These are phyloP conservation scores for Alternaria panax DNA, from an alignment of 2,329 filamentous ascomycete species.

Conservation along the genomic window DNA sequence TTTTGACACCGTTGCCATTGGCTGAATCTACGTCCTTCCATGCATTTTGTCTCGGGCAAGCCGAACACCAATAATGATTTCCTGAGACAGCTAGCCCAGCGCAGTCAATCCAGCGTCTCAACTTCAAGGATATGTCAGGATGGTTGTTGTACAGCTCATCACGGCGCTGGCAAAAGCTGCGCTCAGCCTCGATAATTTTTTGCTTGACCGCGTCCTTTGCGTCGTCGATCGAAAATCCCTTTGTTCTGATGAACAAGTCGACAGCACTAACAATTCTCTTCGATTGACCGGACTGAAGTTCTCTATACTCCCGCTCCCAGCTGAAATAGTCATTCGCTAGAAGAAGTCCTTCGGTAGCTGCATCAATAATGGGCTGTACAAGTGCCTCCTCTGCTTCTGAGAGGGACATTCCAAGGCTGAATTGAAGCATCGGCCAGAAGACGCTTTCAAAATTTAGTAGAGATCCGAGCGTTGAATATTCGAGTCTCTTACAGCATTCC, in stretches of 20 bases:
- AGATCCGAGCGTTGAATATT: neutral
- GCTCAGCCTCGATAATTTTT: neutral
- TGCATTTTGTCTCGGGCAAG: constrained; percentile 1
- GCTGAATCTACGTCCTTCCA: neutral
- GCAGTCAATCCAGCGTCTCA: neutral
- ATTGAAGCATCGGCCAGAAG: constrained; percentile 5
- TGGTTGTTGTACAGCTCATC: neutral
- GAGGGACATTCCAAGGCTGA: neutral
- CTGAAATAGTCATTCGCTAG: constrained; percentile 3
- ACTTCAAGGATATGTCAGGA: neutral
- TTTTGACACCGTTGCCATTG: neutral
- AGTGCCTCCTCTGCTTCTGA: neutral
- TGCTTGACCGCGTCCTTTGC: neutral
- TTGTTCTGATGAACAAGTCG: neutral
- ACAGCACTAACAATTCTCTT: neutral
- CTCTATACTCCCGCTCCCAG: constrained; percentile 4
- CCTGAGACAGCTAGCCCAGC: constrained; percentile 2
- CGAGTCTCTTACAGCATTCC: constrained; percentile 1
- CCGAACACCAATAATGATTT: constrained; percentile 7
- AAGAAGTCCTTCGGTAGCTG: neutral
- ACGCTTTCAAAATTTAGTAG: neutral
- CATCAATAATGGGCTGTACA: neutral
- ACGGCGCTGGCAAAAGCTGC: neutral
- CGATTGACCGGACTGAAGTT: neutral
- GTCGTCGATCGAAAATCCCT: neutral